Conservation (phyloP, 768 basidiomycete species). For the Coprinellus aureogranulatus region DNA sequence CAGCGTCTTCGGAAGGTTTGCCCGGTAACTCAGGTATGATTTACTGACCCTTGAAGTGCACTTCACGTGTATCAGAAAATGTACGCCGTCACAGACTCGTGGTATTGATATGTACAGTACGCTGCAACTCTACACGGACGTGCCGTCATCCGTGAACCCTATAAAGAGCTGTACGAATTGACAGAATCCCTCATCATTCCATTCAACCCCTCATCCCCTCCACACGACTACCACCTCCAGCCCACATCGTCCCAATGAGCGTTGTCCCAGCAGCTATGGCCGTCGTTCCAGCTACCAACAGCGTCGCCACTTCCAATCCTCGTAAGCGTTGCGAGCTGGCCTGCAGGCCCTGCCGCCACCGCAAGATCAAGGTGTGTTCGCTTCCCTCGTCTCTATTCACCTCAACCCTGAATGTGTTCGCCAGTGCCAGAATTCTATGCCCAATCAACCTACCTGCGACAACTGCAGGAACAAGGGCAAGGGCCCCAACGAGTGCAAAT, state of each 20-base stretch:
- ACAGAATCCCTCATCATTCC: conserved; percentile 4
- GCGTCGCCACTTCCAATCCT: not conserved
- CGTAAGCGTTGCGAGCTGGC: conserved; percentile 44
- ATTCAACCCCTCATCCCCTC: conserved; percentile 7
- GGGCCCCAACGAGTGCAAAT: conserved; percentile 33
- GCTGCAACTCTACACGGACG: not conserved
- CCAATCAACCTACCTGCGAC: conserved; percentile 31
- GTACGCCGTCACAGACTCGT: conserved; percentile 2
- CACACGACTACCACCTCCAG: not conserved
- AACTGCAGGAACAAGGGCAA: conserved; percentile 34
- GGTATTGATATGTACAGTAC: conserved; percentile 2
- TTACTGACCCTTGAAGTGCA: too few relatives aligned
- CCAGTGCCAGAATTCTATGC: conserved; percentile 30
- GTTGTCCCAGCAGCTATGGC: not conserved
- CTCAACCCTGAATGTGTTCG: not conserved
- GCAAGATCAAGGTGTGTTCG: conserved; percentile 51
- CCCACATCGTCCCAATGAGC: not conserved
- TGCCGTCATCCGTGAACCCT: not conserved
- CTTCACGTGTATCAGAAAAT: conserved; percentile 5
- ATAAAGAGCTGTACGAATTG: conserved; percentile 6
- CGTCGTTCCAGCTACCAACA: too few relatives aligned
- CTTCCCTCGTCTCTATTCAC: not conserved
- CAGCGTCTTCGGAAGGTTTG: not conserved
- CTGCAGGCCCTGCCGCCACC: conserved; percentile 50
- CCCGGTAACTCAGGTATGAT: not conserved